Conservation (phyloP, 2,329 filamentous ascomycete species). For the Venturia aucupariae region DNA sequence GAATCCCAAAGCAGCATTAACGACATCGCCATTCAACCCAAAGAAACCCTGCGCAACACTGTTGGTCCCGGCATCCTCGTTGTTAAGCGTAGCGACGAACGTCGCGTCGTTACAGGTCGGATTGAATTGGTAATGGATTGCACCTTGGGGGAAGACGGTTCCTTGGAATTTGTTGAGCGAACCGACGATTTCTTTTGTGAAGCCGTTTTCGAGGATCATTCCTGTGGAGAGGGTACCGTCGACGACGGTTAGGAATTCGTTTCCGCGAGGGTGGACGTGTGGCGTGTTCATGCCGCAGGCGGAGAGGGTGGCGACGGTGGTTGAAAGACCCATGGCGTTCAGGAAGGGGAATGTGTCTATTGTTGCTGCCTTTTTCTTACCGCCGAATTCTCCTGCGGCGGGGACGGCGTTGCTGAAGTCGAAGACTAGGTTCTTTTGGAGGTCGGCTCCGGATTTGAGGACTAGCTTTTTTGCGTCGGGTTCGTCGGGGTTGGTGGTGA, state of each 20-base stretch:
- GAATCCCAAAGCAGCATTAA: constrained; percentile 31
- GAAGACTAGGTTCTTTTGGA: constrained; percentile 50
- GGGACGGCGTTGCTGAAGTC: constrained; percentile 39
- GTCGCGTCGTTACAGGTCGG: constrained; percentile 34
- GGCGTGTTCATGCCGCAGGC: constrained; percentile 40
- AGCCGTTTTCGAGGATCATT: constrained; percentile 39
- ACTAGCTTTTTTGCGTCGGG: neutral
- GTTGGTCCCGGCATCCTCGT: constrained; percentile 34
- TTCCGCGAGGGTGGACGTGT: constrained; percentile 40
- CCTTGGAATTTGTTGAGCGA: constrained; percentile 33
- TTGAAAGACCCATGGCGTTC: constrained; percentile 29
- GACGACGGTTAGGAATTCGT: constrained; percentile 39
- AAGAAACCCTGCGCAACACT: constrained; percentile 38
- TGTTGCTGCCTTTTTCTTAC: constrained; percentile 22
- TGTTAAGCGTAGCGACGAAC: constrained; percentile 36
- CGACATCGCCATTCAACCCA: constrained; percentile 27
- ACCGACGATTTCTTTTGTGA: constrained; percentile 33
- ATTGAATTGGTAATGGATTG: constrained; percentile 43
- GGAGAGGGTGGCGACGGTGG: constrained; percentile 31
- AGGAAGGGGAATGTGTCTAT: constrained; percentile 32
- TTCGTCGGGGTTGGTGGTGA: constrained; percentile 19
- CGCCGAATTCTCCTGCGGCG: constrained; percentile 15
- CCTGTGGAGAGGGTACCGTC: constrained; percentile 34
- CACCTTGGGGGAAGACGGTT: constrained; percentile 39
- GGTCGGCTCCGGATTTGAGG: constrained; percentile 24